Evolutionary conservation across 768 basidiomycete genomes (phyloP), one percentile per base, ranked within the genome.

Genomic region (Filobasidium wieringae): DNA sequence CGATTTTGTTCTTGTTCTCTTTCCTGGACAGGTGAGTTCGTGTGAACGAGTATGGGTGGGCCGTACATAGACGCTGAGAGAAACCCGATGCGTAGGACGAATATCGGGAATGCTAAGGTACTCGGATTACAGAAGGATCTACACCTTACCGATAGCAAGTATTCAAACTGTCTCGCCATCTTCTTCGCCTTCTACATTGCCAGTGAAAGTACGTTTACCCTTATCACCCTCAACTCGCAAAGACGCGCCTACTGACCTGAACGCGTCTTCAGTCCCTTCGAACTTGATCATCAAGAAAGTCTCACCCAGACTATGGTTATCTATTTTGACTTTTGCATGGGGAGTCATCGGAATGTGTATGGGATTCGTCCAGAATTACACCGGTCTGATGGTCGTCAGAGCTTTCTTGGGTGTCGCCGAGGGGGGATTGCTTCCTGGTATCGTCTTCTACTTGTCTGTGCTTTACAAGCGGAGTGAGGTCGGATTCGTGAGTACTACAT

Each of bases 181-280:
- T 69, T 69, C 54, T 69, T 67, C 39, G 68, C 64, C 17, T 64
- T 65, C 56, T 66, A 66, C 34, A 64, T 63, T 60, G 64, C 64
- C 27, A 53, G 53, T 30, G 67, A 66, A 54, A 61, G 51, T 59
- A 12, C 37, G 37, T 52, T 12, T 15, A 30, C 27, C 26, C 17
- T 15, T 15, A 12, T 49, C 27, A 12, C 5, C 24, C 12, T 31
- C 19, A 22, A 5, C 19, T 3, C 4, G 36, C n/a, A 4, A 2
- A 22, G 12, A 6, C 26, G 2, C 11, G 30, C 45, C 14, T 3
- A 49, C 17, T 34, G 22, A 31, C 33, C n/a, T 50, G 15, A 15
- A n/a, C 45, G 17, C 24, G n/a, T 60, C 22, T 50, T 15, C 19
- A 53, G 58, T 61, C 26, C 64, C 50, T 22, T 64, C 66, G 17